Conservation (phyloP, 2,329 filamentous ascomycete genomes). For the Macrophomina phaseolina region DNA sequence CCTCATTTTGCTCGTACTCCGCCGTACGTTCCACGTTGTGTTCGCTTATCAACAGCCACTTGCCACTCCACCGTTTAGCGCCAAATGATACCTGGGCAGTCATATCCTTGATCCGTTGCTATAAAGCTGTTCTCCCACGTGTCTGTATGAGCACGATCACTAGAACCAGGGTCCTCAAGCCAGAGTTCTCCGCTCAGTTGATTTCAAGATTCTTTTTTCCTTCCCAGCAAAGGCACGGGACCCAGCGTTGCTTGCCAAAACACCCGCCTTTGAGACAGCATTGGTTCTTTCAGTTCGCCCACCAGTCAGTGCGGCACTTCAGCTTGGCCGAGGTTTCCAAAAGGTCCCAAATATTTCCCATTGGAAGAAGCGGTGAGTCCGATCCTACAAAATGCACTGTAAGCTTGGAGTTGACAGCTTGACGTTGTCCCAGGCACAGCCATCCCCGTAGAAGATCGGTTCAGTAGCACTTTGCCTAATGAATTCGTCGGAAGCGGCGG, state of each 20-base stretch:
- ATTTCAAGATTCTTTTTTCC: neutral
- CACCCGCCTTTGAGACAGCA: neutral
- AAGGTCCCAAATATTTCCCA: too few relatives aligned
- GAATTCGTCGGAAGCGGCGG: neutral
- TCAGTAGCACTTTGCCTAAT: neutral
- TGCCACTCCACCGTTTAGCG: neutral
- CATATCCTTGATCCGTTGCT: neutral
- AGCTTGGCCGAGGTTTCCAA: too few relatives aligned
- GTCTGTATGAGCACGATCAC: neutral
- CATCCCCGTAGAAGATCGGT: neutral
- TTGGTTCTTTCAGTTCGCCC: too few relatives aligned
- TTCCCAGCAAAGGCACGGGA: neutral
- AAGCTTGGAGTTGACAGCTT: too few relatives aligned
- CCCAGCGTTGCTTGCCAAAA: neutral
- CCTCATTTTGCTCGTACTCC: constrained; percentile 6
- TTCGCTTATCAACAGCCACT: constrained; percentile 18
- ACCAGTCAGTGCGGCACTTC: too few relatives aligned
- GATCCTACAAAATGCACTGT: too few relatives aligned
- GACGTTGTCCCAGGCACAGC: too few relatives aligned
- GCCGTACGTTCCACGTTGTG: constrained; percentile 3
- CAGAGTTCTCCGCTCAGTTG: neutral
- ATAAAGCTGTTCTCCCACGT: neutral
- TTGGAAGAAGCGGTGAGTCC: too few relatives aligned
- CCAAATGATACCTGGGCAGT: neutral
- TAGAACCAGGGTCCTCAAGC: neutral